These are phyloP conservation scores for Saturnispora galanensis DNA, from an alignment of 805 yeast species.

Conservation along the genomic window DNA sequence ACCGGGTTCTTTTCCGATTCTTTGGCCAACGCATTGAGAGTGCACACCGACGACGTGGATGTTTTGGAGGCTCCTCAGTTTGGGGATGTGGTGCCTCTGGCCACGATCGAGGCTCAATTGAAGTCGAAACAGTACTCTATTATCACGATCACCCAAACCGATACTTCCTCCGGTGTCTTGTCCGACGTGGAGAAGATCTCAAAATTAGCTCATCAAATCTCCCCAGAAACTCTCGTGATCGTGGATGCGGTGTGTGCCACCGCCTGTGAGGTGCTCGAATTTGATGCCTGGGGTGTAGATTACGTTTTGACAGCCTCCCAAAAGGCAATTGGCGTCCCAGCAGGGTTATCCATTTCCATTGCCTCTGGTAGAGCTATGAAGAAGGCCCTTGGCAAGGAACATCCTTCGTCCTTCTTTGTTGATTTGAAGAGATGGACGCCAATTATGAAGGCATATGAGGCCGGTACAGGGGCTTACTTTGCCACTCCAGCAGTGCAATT, in stretches of 20 bases:
- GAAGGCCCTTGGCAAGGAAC: constrained; percentile 41
- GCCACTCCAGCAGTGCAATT: constrained; percentile 96
- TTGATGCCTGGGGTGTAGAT: constrained; percentile 86
- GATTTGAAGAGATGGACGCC: constrained; percentile 81
- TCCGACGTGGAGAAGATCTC: constrained; percentile 59
- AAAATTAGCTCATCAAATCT: constrained; percentile 44
- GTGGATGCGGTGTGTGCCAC: constrained; percentile 96
- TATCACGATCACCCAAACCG: constrained; percentile 88
- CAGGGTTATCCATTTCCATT: constrained; percentile 75
- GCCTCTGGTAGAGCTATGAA: constrained; percentile 67
- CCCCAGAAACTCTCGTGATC: constrained; percentile 74
- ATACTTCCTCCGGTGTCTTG: constrained; percentile 92
- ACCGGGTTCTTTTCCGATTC: constrained; percentile 87
- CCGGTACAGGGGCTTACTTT: constrained; percentile 71
- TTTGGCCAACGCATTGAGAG: constrained; percentile 63
- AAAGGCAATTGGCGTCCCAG: constrained; percentile 90
- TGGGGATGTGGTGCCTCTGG: constrained; percentile 60
- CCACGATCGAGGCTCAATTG: constrained; percentile 47
- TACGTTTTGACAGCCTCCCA: constrained; percentile 87
- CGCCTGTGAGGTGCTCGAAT: constrained; percentile 78
- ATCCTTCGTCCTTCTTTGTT: constrained; percentile 52
- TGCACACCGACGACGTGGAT: constrained; percentile 71
- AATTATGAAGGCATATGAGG: constrained; percentile 76
- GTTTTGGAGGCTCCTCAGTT: constrained; percentile 52
- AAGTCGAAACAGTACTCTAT: constrained; percentile 39